Conservation (phyloP, 495 filamentous ascomycete species). For the Platismatia glauca region DNA sequence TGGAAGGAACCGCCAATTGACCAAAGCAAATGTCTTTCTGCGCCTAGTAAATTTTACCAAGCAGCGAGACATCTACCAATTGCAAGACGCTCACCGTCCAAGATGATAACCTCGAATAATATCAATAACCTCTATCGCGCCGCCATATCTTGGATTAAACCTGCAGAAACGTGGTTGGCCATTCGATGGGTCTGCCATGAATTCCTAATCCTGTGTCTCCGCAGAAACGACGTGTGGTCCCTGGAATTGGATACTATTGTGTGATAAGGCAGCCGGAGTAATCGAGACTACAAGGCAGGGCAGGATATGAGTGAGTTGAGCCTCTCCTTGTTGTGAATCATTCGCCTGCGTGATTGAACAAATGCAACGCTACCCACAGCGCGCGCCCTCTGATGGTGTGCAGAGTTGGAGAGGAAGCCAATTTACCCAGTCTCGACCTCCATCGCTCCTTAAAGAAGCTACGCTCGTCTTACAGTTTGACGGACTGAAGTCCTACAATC, state of each 20-base stretch:
- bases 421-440: background rate
- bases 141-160: background rate
- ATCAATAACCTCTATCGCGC: background rate
- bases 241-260: too few species aligned
- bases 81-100: background rate
- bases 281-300: background rate
- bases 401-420: background rate
- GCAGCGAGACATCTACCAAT: background rate
- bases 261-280: too few species aligned
- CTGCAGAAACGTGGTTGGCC: background rate
- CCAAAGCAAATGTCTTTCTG: background rate
- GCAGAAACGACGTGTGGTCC: background rate
- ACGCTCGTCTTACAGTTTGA: too few species aligned
- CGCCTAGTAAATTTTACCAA: too few species aligned
- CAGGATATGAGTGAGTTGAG: background rate
- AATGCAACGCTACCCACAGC: background rate
- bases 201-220: background rate
- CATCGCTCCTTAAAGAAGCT: too few species aligned
- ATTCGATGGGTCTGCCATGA: background rate
- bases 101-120: background rate
- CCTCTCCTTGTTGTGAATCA: background rate
- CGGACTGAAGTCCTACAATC: too few species aligned
- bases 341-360: background rate
- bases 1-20: background rate
- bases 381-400: background rate